Evolutionary conservation across 495 filamentous ascomycete species (phyloP).

Genomic region (Poronia punctata): DNA sequence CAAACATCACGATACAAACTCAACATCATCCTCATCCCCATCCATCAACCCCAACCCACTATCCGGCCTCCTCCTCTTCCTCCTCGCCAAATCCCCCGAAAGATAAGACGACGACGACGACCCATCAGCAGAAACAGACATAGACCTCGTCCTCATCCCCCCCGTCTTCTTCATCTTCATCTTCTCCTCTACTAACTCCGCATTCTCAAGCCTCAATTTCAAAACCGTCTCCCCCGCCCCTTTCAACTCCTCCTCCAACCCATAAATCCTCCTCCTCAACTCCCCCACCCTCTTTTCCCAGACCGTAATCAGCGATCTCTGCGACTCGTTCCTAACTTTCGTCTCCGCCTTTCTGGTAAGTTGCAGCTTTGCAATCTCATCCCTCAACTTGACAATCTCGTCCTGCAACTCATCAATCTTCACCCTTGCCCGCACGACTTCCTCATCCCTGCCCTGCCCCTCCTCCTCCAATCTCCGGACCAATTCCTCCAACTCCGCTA

Average conservation of each 20-base stretch:
- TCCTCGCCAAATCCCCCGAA: conserved; percentile 24
- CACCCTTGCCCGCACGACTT: too few species aligned
- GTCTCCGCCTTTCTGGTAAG: conserved; percentile 35
- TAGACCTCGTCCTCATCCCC: conserved; percentile 43
- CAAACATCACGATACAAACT: conserved; percentile 8
- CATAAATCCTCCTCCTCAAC: conserved; percentile 31
- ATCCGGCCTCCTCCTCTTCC: conserved; percentile 48
- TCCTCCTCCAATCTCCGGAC: conserved; percentile 5
- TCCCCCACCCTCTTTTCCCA: conserved; percentile 37
- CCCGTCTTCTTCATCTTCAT: conserved; percentile 41
- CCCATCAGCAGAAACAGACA: conserved; percentile 34
- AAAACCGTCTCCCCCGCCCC: conserved; percentile 31
- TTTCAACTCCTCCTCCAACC: conserved; percentile 27
- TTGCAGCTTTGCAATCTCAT: conserved; percentile 37
- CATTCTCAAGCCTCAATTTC: conserved; percentile 31
- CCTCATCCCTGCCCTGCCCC: conserved; percentile 7
- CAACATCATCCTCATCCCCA: conserved; percentile 45
- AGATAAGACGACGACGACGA: conserved; percentile 15
- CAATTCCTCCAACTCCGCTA: conserved; percentile 49
- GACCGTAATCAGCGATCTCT: conserved; percentile 33
- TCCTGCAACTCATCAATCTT: conserved; percentile 20
- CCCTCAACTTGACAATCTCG: conserved; percentile 25
- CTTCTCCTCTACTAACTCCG: conserved; percentile 30
- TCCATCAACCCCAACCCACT: conserved; percentile 58
- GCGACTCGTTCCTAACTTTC: conserved; percentile 21